These are phyloP conservation scores for Cryptosporidium meleagridis DNA, from an alignment of 169 alveolate genomes.

Conservation along the genomic window DNA sequence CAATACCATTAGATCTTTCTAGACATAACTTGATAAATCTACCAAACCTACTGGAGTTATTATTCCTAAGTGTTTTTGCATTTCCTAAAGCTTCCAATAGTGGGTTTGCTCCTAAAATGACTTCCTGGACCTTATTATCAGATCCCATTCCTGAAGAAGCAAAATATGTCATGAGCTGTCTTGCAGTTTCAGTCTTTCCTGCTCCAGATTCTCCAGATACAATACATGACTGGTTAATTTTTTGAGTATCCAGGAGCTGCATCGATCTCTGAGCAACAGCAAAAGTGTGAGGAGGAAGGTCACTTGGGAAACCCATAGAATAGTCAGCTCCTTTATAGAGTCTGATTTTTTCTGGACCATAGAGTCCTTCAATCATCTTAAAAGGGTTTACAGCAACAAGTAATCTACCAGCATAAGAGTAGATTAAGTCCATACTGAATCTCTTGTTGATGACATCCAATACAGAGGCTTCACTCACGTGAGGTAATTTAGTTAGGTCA, in stretches of 20 bases:
- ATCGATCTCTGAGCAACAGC: conserved; percentile 89
- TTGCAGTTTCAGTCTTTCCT: conserved; percentile 99
- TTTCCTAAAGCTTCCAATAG: conserved; percentile 98
- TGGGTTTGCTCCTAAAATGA: conserved; percentile 94
- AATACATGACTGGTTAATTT: conserved; percentile 92
- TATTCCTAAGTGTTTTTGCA: conserved; percentile 97
- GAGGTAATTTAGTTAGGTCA: conserved; percentile 89
- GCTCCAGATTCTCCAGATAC: conserved; percentile 99
- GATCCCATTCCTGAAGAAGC: conserved; percentile 77
- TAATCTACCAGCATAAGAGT: conserved; percentile 87
- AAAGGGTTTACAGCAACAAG: conserved; percentile 87
- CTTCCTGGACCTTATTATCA: conserved; percentile 75
- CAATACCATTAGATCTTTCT: conserved; percentile 87
- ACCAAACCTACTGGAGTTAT: conserved; percentile 98
- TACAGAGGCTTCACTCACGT: conserved; percentile 92
- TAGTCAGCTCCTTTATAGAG: conserved; percentile 81
- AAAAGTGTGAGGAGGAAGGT: conserved; percentile 87
- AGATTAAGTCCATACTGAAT: conserved; percentile 80
- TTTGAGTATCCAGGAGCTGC: conserved; percentile 81
- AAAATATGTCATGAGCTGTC: conserved; percentile 86
- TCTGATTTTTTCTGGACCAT: conserved; percentile 81
- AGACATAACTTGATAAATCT: conserved; percentile 93
- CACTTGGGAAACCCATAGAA: conserved; percentile 83
- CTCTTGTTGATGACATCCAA: conserved; percentile 91
- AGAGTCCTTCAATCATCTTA: conserved; percentile 81